Evolutionary conservation across 305 asterid genomes (phyloP).

Genomic region (Plantago lanceolata): DNA sequence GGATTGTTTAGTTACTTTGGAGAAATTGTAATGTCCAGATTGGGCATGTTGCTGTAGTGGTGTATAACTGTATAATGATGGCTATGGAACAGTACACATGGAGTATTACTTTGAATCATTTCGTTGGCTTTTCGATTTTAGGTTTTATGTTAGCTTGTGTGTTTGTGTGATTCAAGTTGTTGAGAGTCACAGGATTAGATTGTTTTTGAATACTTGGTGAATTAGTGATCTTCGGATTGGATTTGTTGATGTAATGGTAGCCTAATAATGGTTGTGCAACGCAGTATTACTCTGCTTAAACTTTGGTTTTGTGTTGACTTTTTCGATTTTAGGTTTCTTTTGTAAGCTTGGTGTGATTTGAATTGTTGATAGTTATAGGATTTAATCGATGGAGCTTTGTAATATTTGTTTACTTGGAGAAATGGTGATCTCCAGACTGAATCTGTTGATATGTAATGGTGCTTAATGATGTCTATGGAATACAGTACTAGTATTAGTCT

Average conservation of each 20-base stretch:
- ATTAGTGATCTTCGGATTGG: no score
- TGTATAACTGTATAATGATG: not conserved
- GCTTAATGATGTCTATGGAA: no score
- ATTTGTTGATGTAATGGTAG: no score
- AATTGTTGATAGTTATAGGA: not conserved
- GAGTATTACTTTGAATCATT: not conserved
- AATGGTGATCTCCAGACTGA: not conserved
- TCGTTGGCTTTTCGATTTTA: not conserved
- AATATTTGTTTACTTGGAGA: slow-evolving; percentile 1
- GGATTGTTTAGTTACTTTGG: not conserved
- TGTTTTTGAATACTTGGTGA: no score
- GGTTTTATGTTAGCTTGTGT: no score
- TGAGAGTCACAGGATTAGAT: not conserved
- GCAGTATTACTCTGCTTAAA: not conserved
- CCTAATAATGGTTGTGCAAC: no score
- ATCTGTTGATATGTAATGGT: not conserved
- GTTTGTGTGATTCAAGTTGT: not conserved
- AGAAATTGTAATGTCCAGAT: no score
- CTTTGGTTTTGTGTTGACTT: not conserved
- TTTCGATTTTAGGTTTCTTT: no score
- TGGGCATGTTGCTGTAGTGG: no score
- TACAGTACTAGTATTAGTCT: no score
- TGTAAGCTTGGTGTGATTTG: not conserved
- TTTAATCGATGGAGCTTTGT: not conserved
- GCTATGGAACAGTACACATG: not conserved